Evolutionary conservation across 23 red algal species (phyloP).

Genomic region (Gracilaria gracilis): DNA sequence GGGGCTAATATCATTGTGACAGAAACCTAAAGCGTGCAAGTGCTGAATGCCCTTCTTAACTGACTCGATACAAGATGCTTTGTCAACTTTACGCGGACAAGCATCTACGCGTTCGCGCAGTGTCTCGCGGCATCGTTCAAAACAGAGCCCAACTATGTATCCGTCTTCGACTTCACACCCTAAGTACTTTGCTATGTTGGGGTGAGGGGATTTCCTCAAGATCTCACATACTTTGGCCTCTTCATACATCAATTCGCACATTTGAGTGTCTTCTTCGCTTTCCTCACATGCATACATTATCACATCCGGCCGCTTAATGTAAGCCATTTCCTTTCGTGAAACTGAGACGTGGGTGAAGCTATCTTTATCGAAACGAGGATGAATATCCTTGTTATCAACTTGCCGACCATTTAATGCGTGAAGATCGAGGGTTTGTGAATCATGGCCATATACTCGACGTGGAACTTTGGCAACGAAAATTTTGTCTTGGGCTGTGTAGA

Average conservation of each 20-base stretch:
- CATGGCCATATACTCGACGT: too few relatives aligned
- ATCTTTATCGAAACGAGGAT: too few relatives aligned
- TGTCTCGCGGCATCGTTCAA: neutral
- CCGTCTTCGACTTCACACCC: slow-evolving; percentile 35
- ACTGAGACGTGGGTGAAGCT: too few relatives aligned
- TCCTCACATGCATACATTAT: too few relatives aligned
- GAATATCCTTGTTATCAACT: too few relatives aligned
- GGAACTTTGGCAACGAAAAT: too few relatives aligned
- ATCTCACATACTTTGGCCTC: slow-evolving; percentile 1
- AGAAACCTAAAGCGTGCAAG: slow-evolving; percentile 29
- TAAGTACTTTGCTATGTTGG: slow-evolving; percentile 36
- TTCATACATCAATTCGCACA: neutral
- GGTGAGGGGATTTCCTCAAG: neutral
- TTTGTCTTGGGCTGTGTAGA: too few relatives aligned
- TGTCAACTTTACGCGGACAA: neutral
- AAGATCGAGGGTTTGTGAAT: too few relatives aligned
- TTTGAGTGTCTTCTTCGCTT: too few relatives aligned
- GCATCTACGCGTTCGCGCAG: neutral
- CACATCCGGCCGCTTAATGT: too few relatives aligned
- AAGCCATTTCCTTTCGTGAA: too few relatives aligned
- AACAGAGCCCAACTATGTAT: slow-evolving; percentile 26
- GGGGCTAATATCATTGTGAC: slow-evolving; percentile 58
- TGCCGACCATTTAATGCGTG: too few relatives aligned
- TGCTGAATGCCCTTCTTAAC: slow-evolving; percentile 28
- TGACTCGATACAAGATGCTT: neutral